These are phyloP conservation scores for Pyrrhoderma lamaoense DNA, from an alignment of 1,284 basidiomycete genomes.

Conservation along the genomic window DNA sequence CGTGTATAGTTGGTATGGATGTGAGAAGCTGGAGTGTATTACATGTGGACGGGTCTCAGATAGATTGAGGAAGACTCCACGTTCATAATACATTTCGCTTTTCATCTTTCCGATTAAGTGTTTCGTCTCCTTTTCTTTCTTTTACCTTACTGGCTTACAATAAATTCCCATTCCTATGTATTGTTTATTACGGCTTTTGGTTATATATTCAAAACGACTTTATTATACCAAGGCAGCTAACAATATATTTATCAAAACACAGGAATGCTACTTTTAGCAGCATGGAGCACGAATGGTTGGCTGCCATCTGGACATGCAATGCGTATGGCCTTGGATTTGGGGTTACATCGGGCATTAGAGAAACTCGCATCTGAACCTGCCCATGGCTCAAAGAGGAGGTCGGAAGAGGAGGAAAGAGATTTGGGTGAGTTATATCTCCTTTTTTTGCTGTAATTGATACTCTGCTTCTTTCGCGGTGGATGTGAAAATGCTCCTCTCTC, in stretches of 20 bases:
- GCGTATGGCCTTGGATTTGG: constrained; percentile 91
- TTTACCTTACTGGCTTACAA: too few relatives aligned
- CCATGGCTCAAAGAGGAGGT: constrained; percentile 41
- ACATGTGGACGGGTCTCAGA: constrained; percentile 5
- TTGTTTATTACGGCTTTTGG: too few relatives aligned
- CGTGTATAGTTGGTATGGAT: neutral
- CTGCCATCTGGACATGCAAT: constrained; percentile 87
- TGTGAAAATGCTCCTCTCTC: constrained; percentile 1
- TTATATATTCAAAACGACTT: too few relatives aligned
- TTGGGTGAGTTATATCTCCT: constrained; percentile 45
- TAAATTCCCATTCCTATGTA: too few relatives aligned
- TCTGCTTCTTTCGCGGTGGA: constrained; percentile 5
- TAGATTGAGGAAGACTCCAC: constrained; percentile 8
- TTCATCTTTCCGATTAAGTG: too few relatives aligned
- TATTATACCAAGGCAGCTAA: too few relatives aligned
- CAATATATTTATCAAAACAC: neutral
- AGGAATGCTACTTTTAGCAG: constrained; percentile 87
- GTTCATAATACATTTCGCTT: neutral
- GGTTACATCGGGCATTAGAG: constrained; percentile 83
- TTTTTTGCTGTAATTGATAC: neutral
- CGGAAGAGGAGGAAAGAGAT: constrained; percentile 81
- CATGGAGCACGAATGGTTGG: constrained; percentile 94
- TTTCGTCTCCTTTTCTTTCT: too few relatives aligned
- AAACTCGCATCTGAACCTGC: constrained; percentile 74
- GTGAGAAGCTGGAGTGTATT: neutral